These are phyloP conservation scores for Ceratocystis ficicola DNA, from an alignment of 2,329 filamentous ascomycete species.

Conservation along the genomic window DNA sequence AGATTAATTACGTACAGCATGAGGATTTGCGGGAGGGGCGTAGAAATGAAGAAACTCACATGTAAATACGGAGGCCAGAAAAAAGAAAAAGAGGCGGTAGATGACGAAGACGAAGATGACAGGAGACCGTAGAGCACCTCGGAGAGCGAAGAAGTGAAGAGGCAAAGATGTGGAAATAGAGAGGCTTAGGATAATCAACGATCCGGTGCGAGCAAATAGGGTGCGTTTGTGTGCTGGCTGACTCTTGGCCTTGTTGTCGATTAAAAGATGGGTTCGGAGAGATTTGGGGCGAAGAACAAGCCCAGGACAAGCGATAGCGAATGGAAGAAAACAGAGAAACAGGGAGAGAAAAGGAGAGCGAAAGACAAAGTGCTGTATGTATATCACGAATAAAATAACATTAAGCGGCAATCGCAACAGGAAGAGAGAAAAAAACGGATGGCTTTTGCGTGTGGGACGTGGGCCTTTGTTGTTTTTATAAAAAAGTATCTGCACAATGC, in stretches of 20 bases:
- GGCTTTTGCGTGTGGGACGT: not conserved
- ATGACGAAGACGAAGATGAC: not conserved
- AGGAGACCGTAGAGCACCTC: not conserved
- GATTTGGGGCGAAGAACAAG: not conserved
- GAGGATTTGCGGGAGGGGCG: not conserved
- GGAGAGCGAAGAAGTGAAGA: not conserved
- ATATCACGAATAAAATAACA: constrained; percentile 5
- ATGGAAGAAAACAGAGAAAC: not conserved
- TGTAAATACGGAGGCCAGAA: not conserved
- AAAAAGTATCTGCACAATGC: not conserved
- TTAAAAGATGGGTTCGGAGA: not conserved
- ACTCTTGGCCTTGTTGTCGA: not conserved
- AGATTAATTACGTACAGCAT: constrained; percentile 6
- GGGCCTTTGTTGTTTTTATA: constrained; percentile 14
- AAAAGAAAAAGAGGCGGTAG: not conserved
- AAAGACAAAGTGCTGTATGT: constrained; percentile 3
- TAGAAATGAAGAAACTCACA: not conserved
- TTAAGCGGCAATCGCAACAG: not conserved
- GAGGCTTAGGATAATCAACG: not conserved
- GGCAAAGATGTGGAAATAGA: not conserved
- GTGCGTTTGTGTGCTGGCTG: not conserved
- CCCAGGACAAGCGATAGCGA: not conserved
- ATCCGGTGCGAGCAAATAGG: not conserved
- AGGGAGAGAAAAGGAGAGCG: constrained; percentile 6
- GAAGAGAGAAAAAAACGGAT: not conserved